Conservation (phyloP, 176 grass and related monocot species). For the Triticum timopheevii region DNA sequence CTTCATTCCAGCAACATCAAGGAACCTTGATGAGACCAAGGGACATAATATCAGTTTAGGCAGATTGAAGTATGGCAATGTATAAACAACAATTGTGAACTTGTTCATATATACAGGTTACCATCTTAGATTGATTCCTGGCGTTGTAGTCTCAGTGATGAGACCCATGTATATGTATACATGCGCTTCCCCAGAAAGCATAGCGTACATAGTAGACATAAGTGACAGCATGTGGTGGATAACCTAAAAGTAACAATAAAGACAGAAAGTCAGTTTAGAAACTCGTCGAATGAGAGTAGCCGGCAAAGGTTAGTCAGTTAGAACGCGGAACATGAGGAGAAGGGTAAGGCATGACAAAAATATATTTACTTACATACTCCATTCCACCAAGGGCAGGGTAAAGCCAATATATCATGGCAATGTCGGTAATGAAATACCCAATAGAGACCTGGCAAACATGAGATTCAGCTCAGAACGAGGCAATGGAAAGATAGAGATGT, state of each 20-base stretch:
- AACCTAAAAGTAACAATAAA: conserved; percentile 48
- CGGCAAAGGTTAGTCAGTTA: background rate
- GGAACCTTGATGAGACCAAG: conserved; percentile 64
- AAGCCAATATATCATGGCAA: conserved; percentile 93
- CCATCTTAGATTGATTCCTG: conserved; percentile 96
- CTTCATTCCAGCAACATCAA: conserved; percentile 93
- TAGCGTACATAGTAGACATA: conserved; percentile 65
- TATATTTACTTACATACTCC: conserved; percentile 78
- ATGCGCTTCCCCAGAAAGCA: conserved; percentile 84
- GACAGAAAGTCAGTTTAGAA: conserved; percentile 21
- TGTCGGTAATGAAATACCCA: conserved; percentile 88
- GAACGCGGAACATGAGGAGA: background rate
- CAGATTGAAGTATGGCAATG: background rate
- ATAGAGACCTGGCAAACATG: conserved; percentile 73
- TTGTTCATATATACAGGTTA: conserved; percentile 43
- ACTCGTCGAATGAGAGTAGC: background rate
- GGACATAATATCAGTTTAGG: conserved; percentile 29
- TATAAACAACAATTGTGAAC: background rate
- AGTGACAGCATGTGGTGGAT: conserved; percentile 79
- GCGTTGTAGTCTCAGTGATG: conserved; percentile 92
- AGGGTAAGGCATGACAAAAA: background rate
- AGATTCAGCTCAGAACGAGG: conserved; percentile 13
- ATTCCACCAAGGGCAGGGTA: conserved; percentile 93
- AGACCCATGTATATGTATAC: conserved; percentile 88
- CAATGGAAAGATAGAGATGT: background rate